phyloP scores from a whole-genome alignment of 495 filamentous ascomycete species.

The Penicillium robsamsonii region DNA sequence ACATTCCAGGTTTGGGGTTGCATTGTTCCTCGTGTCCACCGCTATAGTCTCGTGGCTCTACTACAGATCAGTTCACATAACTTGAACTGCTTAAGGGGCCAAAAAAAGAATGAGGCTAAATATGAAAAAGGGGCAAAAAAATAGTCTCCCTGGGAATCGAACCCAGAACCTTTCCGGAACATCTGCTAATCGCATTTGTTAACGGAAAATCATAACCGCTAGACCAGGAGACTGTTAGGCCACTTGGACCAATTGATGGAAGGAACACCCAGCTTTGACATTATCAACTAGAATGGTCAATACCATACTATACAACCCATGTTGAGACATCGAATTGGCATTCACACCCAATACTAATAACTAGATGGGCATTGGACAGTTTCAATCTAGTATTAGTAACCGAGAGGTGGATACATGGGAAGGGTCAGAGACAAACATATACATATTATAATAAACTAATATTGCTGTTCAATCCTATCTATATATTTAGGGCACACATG shows the following conservation, averaged over 20 bases:
- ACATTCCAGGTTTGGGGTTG: neutral
- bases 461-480: no score
- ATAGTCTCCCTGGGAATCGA: constrained; percentile 25
- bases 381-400: no score
- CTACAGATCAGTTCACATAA: neutral
- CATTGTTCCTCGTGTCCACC: neutral
- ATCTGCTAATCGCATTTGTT: constrained; percentile 7
- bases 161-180: constrained; percentile 25
- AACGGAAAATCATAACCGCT: constrained; percentile 18
- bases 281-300: neutral
- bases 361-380: no score
- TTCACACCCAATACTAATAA: neutral
- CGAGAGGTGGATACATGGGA: no score
- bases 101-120: neutral
- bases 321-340: neutral
- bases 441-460: no score
- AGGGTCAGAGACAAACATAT: no score
- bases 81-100: neutral
- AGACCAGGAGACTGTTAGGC: constrained; percentile 11
- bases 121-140: constrained; percentile 14
- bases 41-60: neutral
- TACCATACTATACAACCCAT: neutral
- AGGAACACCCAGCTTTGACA: neutral
- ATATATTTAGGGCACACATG: no score
- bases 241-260: constrained; percentile 1